Conservation (phyloP, 208 protist species). For the Crithidia expoeki region DNA sequence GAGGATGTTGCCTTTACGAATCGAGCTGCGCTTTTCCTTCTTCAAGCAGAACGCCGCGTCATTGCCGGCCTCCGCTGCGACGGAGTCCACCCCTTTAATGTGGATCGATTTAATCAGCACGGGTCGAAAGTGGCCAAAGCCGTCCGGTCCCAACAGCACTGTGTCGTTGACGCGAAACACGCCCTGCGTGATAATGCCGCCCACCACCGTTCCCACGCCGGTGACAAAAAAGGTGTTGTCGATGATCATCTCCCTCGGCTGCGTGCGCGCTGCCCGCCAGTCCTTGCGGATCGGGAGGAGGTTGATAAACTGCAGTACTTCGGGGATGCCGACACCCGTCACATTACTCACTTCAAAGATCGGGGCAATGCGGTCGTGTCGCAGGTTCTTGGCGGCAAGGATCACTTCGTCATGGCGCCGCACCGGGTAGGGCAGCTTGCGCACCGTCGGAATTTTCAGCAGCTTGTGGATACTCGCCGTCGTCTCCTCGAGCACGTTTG, state of each 20-base stretch:
- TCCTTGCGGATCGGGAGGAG: conserved; percentile 91
- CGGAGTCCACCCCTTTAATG: conserved; percentile 89
- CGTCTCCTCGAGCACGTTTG: conserved; percentile 92
- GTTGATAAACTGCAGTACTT: conserved; percentile 91
- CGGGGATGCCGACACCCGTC: conserved; percentile 89
- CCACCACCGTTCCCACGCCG: conserved; percentile 96
- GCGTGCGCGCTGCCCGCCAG: conserved; percentile 71
- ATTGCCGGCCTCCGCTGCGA: conserved; percentile 86
- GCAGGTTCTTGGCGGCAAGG: conserved; percentile 92
- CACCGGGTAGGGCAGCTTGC: conserved; percentile 93
- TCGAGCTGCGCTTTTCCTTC: conserved; percentile 92
- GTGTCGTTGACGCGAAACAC: conserved; percentile 90
- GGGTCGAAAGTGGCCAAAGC: conserved; percentile 83
- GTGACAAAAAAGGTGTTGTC: conserved; percentile 93
- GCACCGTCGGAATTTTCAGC: conserved; percentile 93
- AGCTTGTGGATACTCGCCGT: conserved; percentile 88
- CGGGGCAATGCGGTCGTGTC: conserved; percentile 82
- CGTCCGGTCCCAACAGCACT: conserved; percentile 95
- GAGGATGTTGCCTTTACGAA: conserved; percentile 96
- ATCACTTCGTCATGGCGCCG: conserved; percentile 91
- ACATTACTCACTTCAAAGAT: conserved; percentile 96
- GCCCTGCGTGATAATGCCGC: conserved; percentile 93
- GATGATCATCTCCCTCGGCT: conserved; percentile 91
- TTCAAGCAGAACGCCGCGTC: conserved; percentile 95
- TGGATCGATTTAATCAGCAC: conserved; percentile 96